A percentile compares a stretch with the other conserved stretches of the same genome.
Conservation (phyloP, 768 basidiomycete species). For the Tubosaeta brunneosetosa region DNA sequence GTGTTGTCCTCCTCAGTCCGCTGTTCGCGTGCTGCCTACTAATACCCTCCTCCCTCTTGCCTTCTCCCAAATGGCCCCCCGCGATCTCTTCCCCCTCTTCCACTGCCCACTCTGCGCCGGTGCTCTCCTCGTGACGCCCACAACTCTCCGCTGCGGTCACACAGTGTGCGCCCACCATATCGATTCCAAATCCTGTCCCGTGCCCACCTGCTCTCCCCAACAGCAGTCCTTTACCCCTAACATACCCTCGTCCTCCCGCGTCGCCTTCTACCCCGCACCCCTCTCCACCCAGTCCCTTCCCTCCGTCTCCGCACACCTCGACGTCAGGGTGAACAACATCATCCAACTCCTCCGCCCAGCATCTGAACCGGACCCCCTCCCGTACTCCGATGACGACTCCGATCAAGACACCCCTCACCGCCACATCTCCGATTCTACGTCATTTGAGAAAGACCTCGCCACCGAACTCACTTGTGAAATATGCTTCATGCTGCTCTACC, state of each 20-base stretch:
- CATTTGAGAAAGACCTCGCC: slow-evolving; percentile 55
- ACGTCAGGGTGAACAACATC: slow-evolving; percentile 58
- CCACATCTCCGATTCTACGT: slow-evolving; percentile 10
- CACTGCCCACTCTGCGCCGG: slow-evolving; percentile 52
- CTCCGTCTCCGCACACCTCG: slow-evolving; percentile 23
- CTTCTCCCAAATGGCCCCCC: slow-evolving; percentile 17
- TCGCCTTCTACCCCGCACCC: slow-evolving; percentile 34
- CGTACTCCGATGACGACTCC: slow-evolving; percentile 30
- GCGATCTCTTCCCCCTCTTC: slow-evolving; percentile 38
- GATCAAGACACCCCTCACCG: slow-evolving; percentile 25
- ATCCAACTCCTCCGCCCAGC: slow-evolving; percentile 38
- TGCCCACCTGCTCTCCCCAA: slow-evolving; percentile 32
- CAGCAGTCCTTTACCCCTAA: slow-evolving; percentile 25
- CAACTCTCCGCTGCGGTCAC: slow-evolving; percentile 78
- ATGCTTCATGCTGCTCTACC: slow-evolving; percentile 77
- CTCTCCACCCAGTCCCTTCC: slow-evolving; percentile 12
- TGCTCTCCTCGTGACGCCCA: slow-evolving; percentile 39
- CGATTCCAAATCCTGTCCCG: slow-evolving; percentile 29
- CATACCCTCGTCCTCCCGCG: slow-evolving; percentile 39
- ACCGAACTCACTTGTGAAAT: slow-evolving; percentile 85
- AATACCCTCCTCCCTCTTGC: neutral
- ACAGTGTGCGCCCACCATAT: slow-evolving; percentile 66
- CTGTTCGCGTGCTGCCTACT: slow-evolving; percentile 13
- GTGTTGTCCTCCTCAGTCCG: slow-evolving; percentile 3
- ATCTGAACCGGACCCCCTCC: slow-evolving; percentile 6